These are phyloP conservation scores for Ophioceras dolichostomum DNA, from an alignment of 2,329 filamentous ascomycete species.

Conservation along the genomic window DNA sequence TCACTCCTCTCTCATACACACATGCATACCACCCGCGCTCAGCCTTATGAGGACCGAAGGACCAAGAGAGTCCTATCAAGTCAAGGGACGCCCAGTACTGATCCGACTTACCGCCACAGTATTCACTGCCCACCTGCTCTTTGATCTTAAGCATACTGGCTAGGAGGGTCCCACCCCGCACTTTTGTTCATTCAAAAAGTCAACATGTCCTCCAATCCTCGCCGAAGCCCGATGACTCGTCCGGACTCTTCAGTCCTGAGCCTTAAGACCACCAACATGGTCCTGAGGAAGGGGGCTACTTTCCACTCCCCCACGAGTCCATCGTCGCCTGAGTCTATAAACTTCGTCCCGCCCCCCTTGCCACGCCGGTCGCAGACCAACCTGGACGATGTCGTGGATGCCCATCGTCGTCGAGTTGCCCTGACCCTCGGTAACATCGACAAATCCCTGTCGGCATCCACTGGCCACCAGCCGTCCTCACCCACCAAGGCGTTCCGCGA, in stretches of 20 bases:
- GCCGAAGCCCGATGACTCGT: conserved; percentile 29
- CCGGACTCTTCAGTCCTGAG: conserved; percentile 27
- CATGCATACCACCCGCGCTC: not conserved
- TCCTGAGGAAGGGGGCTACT: conserved; percentile 60
- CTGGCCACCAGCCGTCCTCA: conserved; percentile 22
- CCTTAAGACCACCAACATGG: conserved; percentile 38
- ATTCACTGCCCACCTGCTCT: not conserved
- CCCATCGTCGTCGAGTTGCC: conserved; percentile 56
- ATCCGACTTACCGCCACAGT: not conserved
- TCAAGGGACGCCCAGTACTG: not conserved
- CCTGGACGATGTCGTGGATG: conserved; percentile 60
- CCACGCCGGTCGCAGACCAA: conserved; percentile 57
- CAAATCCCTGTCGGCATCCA: conserved; percentile 39
- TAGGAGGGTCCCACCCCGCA: conserved; percentile 10
- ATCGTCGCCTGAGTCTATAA: conserved; percentile 13
- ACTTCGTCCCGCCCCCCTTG: conserved; percentile 37
- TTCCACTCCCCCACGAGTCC: conserved; percentile 40
- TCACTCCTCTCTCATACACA: no score
- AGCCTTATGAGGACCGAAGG: not conserved
- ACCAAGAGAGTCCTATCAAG: not conserved
- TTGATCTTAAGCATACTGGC: no score
- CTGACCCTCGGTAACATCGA: conserved; percentile 55
- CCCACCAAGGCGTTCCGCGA: conserved; percentile 32
- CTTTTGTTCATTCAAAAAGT: conserved; percentile 5
- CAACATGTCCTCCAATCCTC: conserved; percentile 25